Evolutionary conservation across 2,329 filamentous ascomycete species (phyloP).

Genomic region (Xylariaceae sp.): DNA sequence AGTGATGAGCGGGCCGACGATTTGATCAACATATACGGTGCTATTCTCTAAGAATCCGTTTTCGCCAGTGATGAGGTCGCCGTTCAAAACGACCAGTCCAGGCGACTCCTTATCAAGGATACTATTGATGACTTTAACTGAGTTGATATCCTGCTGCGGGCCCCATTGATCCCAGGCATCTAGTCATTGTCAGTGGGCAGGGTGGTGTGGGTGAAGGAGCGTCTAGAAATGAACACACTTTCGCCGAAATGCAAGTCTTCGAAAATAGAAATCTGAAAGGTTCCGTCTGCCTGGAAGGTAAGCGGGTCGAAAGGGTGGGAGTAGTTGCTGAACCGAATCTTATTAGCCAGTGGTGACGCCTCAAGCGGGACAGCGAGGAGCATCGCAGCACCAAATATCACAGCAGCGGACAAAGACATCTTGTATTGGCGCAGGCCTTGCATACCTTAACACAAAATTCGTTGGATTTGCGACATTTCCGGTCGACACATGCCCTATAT

Average conservation of each 20-base stretch:
- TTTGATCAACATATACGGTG: slow-evolving; percentile 63
- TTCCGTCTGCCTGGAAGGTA: slow-evolving; percentile 51
- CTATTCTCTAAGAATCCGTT: slow-evolving; percentile 62
- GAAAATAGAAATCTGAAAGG: slow-evolving; percentile 66
- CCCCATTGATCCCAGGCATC: slow-evolving; percentile 55
- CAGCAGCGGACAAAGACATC: slow-evolving; percentile 10
- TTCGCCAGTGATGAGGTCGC: slow-evolving; percentile 75
- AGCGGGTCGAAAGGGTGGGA: slow-evolving; percentile 35
- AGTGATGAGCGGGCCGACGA: slow-evolving; percentile 64
- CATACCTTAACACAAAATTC: slow-evolving; percentile 30
- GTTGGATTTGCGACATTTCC: slow-evolving; percentile 1
- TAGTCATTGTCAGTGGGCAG: slow-evolving; percentile 29
- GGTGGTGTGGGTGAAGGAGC: not conserved
- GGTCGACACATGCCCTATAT: slow-evolving; percentile 35
- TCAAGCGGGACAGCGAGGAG: slow-evolving; percentile 18
- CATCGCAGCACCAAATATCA: slow-evolving; percentile 10
- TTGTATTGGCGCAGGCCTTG: slow-evolving; percentile 12
- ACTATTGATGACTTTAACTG: slow-evolving; percentile 61
- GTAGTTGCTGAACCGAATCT: slow-evolving; percentile 15
- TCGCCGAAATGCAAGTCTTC: slow-evolving; percentile 77
- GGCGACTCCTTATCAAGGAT: slow-evolving; percentile 64
- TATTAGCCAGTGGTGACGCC: slow-evolving; percentile 33
- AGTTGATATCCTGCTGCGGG: slow-evolving; percentile 62
- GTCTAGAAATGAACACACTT: slow-evolving; percentile 48
- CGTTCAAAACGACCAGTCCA: slow-evolving; percentile 71